phyloP scores from a whole-genome alignment of 2,329 filamentous ascomycete genomes.

The Hymenoscyphus occultus region DNA sequence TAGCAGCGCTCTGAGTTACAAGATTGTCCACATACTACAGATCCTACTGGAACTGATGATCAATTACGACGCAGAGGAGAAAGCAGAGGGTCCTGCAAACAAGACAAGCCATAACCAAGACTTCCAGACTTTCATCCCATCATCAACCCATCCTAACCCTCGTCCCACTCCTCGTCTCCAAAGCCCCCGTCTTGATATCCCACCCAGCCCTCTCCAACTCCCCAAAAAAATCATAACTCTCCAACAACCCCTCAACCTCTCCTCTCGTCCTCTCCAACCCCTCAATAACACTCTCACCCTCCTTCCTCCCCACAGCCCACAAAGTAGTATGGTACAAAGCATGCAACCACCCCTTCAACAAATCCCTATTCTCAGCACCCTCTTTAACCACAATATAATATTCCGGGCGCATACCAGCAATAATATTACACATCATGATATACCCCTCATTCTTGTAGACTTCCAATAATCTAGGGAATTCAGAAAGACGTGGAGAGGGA shows the following conservation, averaged over 20 bases:
- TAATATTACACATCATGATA: constrained; percentile 55
- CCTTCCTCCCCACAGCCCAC: background rate
- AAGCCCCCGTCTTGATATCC: constrained; percentile 60
- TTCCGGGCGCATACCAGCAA: constrained; percentile 36
- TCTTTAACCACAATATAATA: constrained; percentile 63
- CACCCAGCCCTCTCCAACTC: constrained; percentile 50
- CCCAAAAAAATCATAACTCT: constrained; percentile 38
- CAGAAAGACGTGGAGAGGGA: constrained; percentile 24
- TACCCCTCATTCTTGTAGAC: constrained; percentile 54
- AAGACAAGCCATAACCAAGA: no score
- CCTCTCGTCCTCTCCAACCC: constrained; percentile 10
- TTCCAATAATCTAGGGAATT: constrained; percentile 41
- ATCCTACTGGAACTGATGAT: no score
- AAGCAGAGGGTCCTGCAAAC: no score
- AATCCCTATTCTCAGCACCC: constrained; percentile 45
- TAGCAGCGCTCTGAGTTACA: no score
- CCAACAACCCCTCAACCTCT: background rate
- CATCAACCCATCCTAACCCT: constrained; percentile 31
- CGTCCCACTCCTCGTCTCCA: constrained; percentile 61
- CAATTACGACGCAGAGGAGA: no score
- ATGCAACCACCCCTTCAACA: constrained; percentile 62
- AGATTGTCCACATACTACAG: no score
- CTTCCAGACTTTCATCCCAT: background rate
- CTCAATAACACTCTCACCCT: constrained; percentile 12
- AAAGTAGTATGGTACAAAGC: constrained; percentile 44